Evolutionary conservation across 1,139 yeast species (phyloP).

Genomic region (Candida sanyaensis): DNA sequence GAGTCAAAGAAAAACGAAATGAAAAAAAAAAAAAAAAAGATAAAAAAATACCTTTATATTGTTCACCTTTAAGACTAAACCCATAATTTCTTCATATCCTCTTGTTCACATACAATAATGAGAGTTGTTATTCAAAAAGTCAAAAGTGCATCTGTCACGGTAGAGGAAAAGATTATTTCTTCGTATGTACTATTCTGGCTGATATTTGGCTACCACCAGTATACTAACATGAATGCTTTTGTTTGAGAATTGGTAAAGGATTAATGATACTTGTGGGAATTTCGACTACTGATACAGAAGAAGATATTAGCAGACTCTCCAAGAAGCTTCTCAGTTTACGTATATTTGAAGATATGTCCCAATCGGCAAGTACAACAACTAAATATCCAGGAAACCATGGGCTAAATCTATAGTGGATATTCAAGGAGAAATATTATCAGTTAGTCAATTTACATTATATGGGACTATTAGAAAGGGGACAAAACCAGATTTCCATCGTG

Average conservation of each 20-base stretch:
- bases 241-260: constrained; percentile 65
- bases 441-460: constrained; percentile 87
- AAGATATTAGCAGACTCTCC: constrained; percentile 70
- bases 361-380: constrained; percentile 32
- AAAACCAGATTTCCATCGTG: constrained; percentile 90
- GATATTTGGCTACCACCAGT: no score
- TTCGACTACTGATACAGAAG: constrained; percentile 70
- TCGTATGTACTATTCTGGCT: constrained; percentile 43
- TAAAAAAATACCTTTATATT: no score
- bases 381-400: constrained; percentile 61
- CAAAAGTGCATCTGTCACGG: constrained; percentile 83
- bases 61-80: no score
- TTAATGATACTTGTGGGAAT: constrained; percentile 83
- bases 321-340: constrained; percentile 65
- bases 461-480: constrained; percentile 87
- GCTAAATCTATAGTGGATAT: constrained; percentile 39
- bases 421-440: constrained; percentile 37
- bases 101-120: constrained; percentile 43
- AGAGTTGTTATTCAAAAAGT: constrained; percentile 88
- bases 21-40: no score
- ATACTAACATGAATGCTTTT: background rate
- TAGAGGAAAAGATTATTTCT: constrained; percentile 68
- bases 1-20: no score
- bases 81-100: no score
- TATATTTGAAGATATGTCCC: constrained; percentile 62